Conservation (phyloP, 164 flowering plant species). For the Euptelea pleiosperma region DNA sequence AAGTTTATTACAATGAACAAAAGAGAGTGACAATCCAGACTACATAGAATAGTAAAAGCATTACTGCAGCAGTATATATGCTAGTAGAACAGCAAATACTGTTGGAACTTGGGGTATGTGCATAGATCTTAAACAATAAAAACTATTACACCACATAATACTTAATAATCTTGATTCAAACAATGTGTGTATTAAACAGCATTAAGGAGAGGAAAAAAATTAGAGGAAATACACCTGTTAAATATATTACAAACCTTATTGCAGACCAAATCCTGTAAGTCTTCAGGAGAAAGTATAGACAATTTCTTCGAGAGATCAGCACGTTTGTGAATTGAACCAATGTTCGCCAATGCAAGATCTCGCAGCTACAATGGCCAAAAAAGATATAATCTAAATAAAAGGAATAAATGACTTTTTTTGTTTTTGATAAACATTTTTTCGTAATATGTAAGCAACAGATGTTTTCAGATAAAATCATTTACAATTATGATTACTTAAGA, state of each 20-base stretch:
- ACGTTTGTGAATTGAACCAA: constrained; percentile 83
- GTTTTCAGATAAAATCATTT: background rate
- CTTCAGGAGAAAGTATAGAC: constrained; percentile 69
- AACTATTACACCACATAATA: too few species aligned
- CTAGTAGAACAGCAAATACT: too few species aligned
- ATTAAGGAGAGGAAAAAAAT: background rate
- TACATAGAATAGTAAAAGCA: too few species aligned
- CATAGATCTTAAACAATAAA: too few species aligned
- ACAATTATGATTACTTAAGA: constrained; percentile 3
- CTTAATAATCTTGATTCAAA: too few species aligned
- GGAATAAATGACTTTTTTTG: background rate
- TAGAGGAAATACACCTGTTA: background rate
- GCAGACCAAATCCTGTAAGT: constrained; percentile 79
- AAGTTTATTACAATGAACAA: too few species aligned
- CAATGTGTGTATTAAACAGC: too few species aligned
- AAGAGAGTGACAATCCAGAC: too few species aligned
- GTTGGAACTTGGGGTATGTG: too few species aligned
- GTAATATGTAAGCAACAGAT: background rate
- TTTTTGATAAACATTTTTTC: background rate
- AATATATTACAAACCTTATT: constrained; percentile 48
- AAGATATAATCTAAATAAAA: background rate
- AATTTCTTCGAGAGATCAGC: constrained; percentile 82
- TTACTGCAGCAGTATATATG: too few species aligned
- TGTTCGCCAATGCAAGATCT: constrained; percentile 81
- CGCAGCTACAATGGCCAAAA: constrained; percentile 43